Percentiles rank a stretch among this genome's conserved stretches.
Evolutionary conservation across 2,329 filamentous ascomycete species (phyloP).

Genomic region (Pestalotiopsis sp.): DNA sequence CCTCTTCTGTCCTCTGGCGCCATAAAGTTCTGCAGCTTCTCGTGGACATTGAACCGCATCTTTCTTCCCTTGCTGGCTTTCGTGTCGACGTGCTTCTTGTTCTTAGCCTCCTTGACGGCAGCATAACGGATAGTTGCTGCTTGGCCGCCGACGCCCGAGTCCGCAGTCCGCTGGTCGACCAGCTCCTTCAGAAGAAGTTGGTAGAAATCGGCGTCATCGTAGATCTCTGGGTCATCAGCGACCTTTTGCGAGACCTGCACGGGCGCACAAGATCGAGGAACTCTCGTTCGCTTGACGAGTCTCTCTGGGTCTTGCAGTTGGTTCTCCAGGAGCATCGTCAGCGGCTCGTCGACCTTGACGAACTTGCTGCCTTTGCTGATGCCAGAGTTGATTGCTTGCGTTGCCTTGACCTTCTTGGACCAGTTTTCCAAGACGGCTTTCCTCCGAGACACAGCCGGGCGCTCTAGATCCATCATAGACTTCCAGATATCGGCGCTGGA

Average conservation of each 20-base stretch:
- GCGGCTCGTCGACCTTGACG: constrained; percentile 54
- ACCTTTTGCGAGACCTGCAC: constrained; percentile 63
- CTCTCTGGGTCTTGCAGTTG: constrained; percentile 70
- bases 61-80: constrained; percentile 95
- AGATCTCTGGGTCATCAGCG: constrained; percentile 66
- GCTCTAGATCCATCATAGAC: constrained; percentile 69
- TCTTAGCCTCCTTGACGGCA: constrained; percentile 75
- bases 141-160: constrained; percentile 50
- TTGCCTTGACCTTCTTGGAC: constrained; percentile 76
- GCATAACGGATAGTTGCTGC: constrained; percentile 65
- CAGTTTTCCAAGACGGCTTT: constrained; percentile 83
- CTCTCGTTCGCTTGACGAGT: constrained; percentile 69
- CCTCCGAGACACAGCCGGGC: constrained; percentile 60
- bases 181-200: constrained; percentile 90
- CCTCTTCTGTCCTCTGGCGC: constrained; percentile 79
- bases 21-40: constrained; percentile 99
- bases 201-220: constrained; percentile 95
- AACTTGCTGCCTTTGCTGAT: constrained; percentile 53
- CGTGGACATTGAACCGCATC: constrained; percentile 91
- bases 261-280: constrained; percentile 77
- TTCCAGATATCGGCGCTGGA: constrained; percentile 72
- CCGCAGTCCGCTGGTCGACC: constrained; percentile 82
- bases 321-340: constrained; percentile 69
- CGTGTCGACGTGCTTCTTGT: constrained; percentile 83
- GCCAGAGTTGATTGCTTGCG: constrained; percentile 52